These are phyloP conservation scores for Neonectria coccinea DNA, from an alignment of 2,329 filamentous ascomycete genomes.

Conservation along the genomic window DNA sequence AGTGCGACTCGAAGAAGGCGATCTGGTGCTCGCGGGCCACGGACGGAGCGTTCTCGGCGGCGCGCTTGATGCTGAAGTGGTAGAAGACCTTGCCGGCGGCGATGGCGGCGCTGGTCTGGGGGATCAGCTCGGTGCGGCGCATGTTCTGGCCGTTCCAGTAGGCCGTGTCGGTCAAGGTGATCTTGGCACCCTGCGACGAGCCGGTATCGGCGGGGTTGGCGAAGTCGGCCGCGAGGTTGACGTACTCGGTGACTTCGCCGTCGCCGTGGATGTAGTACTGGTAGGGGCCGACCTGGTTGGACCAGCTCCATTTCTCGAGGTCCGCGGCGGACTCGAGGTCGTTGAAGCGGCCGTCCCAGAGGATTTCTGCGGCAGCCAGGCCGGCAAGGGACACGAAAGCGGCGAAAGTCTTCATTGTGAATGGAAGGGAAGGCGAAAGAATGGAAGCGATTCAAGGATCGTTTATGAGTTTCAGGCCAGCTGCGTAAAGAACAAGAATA, in stretches of 20 bases:
- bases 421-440: conserved; percentile 4
- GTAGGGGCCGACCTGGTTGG: conserved; percentile 76
- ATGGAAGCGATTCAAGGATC: conserved; percentile 10
- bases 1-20: conserved; percentile 74
- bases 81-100: conserved; percentile 76
- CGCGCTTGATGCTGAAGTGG: conserved; percentile 76
- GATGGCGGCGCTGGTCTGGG: conserved; percentile 74
- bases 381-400: conserved; percentile 19
- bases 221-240: conserved; percentile 69
- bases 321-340: conserved; percentile 65
- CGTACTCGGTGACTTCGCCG: conserved; percentile 66
- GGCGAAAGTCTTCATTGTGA: conserved; percentile 24
- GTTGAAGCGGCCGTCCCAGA: conserved; percentile 77
- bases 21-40: conserved; percentile 75
- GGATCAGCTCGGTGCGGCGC: conserved; percentile 80
- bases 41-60: conserved; percentile 69
- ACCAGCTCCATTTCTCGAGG: conserved; percentile 73
- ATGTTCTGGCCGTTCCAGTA: conserved; percentile 80
- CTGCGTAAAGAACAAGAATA: conserved; percentile 14
- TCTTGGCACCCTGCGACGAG: conserved; percentile 73
- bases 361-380: conserved; percentile 45
- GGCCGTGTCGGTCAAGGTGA: conserved; percentile 72
- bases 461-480: conserved; percentile 15
- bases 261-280: conserved; percentile 69
- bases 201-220: conserved; percentile 74